Evolutionary conservation across 768 basidiomycete species (phyloP).

Genomic region (Sporobolomyces pararoseus): DNA sequence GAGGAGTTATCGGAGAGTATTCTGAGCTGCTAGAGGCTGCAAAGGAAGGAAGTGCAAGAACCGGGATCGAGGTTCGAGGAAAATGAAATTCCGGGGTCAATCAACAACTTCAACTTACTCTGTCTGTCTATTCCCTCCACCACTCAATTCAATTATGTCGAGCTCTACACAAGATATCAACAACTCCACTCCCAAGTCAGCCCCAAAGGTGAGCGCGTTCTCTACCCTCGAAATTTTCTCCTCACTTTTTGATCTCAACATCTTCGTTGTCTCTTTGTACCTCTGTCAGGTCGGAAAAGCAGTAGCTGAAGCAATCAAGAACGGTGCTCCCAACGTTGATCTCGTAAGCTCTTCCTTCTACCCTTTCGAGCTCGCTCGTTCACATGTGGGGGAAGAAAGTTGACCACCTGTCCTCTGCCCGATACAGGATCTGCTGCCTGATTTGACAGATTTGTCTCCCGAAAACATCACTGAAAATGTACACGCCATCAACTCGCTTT

Average conservation of each 20-base stretch:
- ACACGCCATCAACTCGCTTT: conserved; percentile 50
- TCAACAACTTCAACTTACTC: no score
- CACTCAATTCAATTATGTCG: not conserved
- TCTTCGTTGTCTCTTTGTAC: not conserved
- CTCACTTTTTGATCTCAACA: not conserved
- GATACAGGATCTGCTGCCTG: conserved; percentile 20
- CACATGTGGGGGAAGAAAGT: no score
- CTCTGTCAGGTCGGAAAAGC: conserved; percentile 30
- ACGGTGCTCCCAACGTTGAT: conserved; percentile 39
- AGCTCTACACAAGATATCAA: not conserved
- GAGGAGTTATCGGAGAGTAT: no score
- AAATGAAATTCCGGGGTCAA: not conserved
- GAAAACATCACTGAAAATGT: conserved; percentile 58
- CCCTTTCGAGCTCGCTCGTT: no score
- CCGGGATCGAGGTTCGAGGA: not conserved
- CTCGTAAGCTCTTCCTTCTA: conserved; percentile 13
- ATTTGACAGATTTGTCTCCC: conserved; percentile 46
- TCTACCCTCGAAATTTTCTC: not conserved
- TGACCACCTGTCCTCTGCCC: not conserved
- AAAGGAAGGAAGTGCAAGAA: no score
- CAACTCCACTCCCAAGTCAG: not conserved
- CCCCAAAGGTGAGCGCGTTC: not conserved
- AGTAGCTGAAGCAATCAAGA: conserved; percentile 22
- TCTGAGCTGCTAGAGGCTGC: no score
- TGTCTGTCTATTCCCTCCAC: not conserved